Conservation (phyloP, 23 red algal species). For the Chondrus crispus region DNA sequence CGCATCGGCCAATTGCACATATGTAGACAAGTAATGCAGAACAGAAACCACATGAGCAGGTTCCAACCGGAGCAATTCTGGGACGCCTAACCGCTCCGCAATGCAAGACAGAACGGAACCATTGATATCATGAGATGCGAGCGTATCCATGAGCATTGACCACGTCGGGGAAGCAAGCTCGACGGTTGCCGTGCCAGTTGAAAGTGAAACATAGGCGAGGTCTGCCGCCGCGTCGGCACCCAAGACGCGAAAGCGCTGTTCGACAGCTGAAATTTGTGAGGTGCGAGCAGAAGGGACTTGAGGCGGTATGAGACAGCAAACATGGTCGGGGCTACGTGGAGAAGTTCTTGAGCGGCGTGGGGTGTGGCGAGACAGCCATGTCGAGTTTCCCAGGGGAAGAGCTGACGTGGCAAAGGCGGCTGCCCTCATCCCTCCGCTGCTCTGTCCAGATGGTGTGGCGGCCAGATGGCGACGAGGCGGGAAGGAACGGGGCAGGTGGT, state of each 20-base stretch:
- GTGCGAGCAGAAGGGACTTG: too few relatives aligned
- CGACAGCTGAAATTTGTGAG: neutral
- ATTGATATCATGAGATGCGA: neutral
- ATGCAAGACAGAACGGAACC: slow-evolving; percentile 20
- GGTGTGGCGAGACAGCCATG: too few relatives aligned
- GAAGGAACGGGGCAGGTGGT: too few relatives aligned
- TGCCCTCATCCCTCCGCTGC: too few relatives aligned
- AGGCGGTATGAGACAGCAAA: too few relatives aligned
- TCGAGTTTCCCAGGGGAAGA: too few relatives aligned
- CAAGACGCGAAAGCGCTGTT: neutral
- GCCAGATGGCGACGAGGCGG: too few relatives aligned
- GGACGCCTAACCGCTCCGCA: neutral
- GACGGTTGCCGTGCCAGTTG: neutral
- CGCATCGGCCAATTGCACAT: neutral
- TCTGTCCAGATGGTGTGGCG: too few relatives aligned
- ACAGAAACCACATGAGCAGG: neutral
- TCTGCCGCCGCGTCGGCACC: neutral
- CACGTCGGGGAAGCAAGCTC: neutral
- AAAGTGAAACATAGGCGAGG: neutral
- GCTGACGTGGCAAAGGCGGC: too few relatives aligned
- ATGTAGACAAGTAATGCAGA: neutral
- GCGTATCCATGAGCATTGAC: neutral
- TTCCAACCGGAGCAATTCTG: neutral
- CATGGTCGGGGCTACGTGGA: too few relatives aligned
- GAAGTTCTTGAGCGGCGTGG: too few relatives aligned